These are phyloP conservation scores for Mariannaea sp. DNA, from an alignment of 2,329 filamentous ascomycete species.

Conservation along the genomic window DNA sequence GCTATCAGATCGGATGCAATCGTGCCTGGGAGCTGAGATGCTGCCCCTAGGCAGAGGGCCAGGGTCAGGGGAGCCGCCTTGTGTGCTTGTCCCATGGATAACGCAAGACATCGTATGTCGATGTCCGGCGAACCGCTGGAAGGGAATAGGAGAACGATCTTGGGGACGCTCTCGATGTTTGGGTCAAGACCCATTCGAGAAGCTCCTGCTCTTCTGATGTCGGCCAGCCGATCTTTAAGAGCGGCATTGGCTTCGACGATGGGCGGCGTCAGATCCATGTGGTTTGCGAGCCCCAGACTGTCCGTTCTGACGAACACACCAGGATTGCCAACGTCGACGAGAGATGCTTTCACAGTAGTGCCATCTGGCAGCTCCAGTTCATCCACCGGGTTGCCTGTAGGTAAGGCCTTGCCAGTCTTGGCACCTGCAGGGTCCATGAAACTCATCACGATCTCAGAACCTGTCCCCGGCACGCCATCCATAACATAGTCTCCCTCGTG, in stretches of 20 bases:
- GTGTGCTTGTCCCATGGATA: constrained; percentile 62
- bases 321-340: constrained; percentile 68
- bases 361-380: constrained; percentile 46
- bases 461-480: constrained; percentile 66
- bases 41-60: constrained; percentile 56
- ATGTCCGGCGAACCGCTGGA: constrained; percentile 36
- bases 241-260: constrained; percentile 53
- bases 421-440: constrained; percentile 67
- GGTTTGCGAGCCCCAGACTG: constrained; percentile 53
- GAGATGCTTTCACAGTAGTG: constrained; percentile 53
- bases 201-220: constrained; percentile 61
- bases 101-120: constrained; percentile 52
- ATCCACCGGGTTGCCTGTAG: constrained; percentile 61
- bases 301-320: constrained; percentile 63
- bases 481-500: constrained; percentile 60
- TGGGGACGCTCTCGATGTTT: constrained; percentile 58
- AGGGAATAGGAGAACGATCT: constrained; percentile 58
- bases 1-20: constrained; percentile 44
- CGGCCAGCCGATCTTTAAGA: constrained; percentile 55
- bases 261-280: constrained; percentile 57
- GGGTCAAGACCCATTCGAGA: constrained; percentile 64
- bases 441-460: constrained; percentile 60
- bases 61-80: constrained; percentile 61
- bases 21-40: constrained; percentile 52
- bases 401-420: constrained; percentile 58